phyloP scores from a whole-genome alignment of 1,139 yeast genomes.

The Lodderomyces beijingensis region DNA sequence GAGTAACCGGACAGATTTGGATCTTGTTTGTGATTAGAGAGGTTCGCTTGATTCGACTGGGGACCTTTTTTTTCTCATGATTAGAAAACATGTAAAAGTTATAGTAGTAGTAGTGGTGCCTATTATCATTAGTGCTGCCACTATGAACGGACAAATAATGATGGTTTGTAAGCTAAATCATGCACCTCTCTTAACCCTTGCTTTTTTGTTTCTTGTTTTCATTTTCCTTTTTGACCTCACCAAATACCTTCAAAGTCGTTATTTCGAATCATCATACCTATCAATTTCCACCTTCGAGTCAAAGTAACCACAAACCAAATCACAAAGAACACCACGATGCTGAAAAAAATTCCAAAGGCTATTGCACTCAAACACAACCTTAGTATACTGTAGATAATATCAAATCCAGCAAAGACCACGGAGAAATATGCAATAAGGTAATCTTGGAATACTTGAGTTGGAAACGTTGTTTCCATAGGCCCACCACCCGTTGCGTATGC shows the following conservation, averaged over 20 bases:
- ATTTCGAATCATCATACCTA: constrained; percentile 10
- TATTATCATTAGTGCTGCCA: no score
- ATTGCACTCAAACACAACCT: constrained; percentile 16
- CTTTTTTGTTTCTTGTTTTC: no score
- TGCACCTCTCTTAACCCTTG: no score
- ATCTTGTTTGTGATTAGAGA: no score
- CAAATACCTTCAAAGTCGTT: constrained; percentile 11
- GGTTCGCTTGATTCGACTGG: no score
- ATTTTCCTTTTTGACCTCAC: no score
- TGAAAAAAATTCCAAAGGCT: constrained; percentile 14
- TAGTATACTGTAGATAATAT: constrained; percentile 18
- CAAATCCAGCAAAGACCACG: constrained; percentile 17
- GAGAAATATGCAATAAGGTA: constrained; percentile 6
- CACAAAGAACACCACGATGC: constrained; percentile 10
- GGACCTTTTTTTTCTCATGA: no score
- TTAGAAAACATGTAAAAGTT: no score
- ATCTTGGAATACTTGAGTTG: constrained; percentile 1
- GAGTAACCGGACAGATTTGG: no score
- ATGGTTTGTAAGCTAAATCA: no score
- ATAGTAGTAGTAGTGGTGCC: no score
- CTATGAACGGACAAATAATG: no score
- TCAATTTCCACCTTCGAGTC: constrained; percentile 14
- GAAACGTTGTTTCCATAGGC: constrained; percentile 4
- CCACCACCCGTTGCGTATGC: neutral
- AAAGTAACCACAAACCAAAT: constrained; percentile 14